Evolutionary conservation across 2,329 filamentous ascomycete genomes (phyloP), one percentile per base, ranked within the genome.

Genomic region (Plectosphaerella plurivora): DNA sequence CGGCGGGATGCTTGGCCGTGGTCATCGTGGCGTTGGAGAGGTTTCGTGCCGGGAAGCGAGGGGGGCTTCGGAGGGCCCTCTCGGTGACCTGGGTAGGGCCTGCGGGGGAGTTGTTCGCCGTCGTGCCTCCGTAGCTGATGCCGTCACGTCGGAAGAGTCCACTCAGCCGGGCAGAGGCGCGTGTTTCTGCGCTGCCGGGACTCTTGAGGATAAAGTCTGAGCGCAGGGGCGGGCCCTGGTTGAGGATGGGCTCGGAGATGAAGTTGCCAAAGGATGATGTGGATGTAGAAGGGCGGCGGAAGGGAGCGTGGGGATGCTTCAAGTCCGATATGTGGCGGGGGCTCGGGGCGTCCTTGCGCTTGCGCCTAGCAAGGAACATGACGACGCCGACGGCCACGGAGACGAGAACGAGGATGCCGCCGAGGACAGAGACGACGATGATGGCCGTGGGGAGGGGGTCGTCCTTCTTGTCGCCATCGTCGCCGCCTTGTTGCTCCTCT

Each of bases 241-340:
- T 63, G 46, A 78, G 68, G 53, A 86, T 73, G 54, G 85, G 73
- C 60, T 84, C 76, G 56, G 79, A 83, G 59, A 85, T 78, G 46
- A 80, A 73, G 59, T 77, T 77, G 55, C 73, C 70, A 51, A 75
- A 77, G 5, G 68, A 71, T 24, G 72, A 72, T 6, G 65, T 66
- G 0, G 66, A 68, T 11, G 59, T 63, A 9, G 63, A 55, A 63
- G 47, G 63, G 53, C 39, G 56, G 57, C 33, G 48, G 36, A 24
- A 50, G 47, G 18, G 53, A 45, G 4, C 51, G 28, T 15, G 53
- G 46, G 37, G 52, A 44, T 46, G 57, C 51, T 65, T 53, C 57
- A 61, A 53, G 53, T 57, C 46, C 45, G 57, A 48, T 4, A 18
- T 18, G 41, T 44, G n/a, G 10, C 18, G 41, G 11, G 16, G 41